phyloP scores from a whole-genome alignment of 2,329 filamentous ascomycete species.

The Fusarium sambucinum region DNA sequence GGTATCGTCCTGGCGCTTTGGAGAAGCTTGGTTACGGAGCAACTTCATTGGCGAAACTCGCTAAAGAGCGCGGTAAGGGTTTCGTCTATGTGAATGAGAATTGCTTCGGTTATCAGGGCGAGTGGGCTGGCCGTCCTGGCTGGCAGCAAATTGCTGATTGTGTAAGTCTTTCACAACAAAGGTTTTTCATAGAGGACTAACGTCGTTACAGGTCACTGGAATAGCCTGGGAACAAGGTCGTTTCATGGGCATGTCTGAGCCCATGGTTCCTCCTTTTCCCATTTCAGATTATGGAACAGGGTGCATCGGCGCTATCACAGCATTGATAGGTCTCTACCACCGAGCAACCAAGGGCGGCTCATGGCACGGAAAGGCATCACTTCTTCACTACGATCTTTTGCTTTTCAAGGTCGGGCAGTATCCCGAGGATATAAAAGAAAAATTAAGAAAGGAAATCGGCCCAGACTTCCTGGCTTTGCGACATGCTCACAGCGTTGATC shows the following conservation, averaged over 20 bases:
- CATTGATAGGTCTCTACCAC: conserved; percentile 72
- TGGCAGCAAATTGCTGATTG: conserved; percentile 81
- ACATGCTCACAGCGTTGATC: conserved; percentile 73
- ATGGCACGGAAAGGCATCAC: conserved; percentile 72
- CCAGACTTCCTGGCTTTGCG: conserved; percentile 67
- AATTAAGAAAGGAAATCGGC: conserved; percentile 62
- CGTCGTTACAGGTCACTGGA: conserved; percentile 60
- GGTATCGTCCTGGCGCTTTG: conserved; percentile 75
- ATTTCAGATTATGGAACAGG: conserved; percentile 78
- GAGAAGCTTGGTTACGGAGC: conserved; percentile 73
- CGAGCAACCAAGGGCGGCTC: conserved; percentile 73
- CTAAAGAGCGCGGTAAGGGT: conserved; percentile 68
- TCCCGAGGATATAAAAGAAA: conserved; percentile 63
- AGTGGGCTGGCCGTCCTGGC: conserved; percentile 73
- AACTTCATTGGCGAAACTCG: conserved; percentile 64
- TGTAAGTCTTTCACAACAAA: conserved; percentile 48
- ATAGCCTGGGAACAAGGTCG: conserved; percentile 72
- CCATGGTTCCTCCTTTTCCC: conserved; percentile 74
- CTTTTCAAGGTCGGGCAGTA: conserved; percentile 72
- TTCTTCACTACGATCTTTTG: conserved; percentile 76
- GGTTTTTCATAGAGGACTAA: neutral
- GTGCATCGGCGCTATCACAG: conserved; percentile 77
- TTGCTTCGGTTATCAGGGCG: conserved; percentile 72
- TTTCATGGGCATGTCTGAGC: conserved; percentile 71
- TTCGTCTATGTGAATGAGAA: conserved; percentile 78